Evolutionary conservation across 805 yeast species (phyloP).

Genomic region (Cyberlindnera veronae): DNA sequence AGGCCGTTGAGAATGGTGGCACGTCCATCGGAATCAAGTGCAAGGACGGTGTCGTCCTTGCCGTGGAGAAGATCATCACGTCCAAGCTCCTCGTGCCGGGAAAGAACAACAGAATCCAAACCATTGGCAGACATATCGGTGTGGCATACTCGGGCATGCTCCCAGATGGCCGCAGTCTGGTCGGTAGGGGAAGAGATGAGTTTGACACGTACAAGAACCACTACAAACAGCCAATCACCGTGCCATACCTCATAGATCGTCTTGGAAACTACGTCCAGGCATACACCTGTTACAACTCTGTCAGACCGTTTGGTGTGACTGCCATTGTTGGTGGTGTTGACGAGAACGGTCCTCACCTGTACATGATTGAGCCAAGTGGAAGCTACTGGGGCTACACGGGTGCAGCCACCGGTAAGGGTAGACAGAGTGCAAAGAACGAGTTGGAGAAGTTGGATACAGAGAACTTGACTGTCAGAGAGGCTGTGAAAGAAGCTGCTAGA

Average conservation of each 20-base stretch:
- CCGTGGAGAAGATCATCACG: constrained; percentile 88
- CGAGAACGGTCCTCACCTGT: constrained; percentile 84
- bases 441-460: constrained; percentile 80
- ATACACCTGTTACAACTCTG: constrained; percentile 92
- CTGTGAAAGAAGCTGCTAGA: constrained; percentile 90
- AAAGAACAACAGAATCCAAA: constrained; percentile 85
- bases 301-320: constrained; percentile 94
- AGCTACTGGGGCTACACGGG: constrained; percentile 96
- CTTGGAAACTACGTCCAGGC: constrained; percentile 92
- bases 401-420: constrained; percentile 97
- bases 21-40: constrained; percentile 92
- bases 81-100: constrained; percentile 88
- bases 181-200: constrained; percentile 89
- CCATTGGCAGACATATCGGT: constrained; percentile 91
- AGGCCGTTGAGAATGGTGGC: constrained; percentile 97
- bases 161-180: constrained; percentile 96
- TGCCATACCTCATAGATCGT: constrained; percentile 81
- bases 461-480: constrained; percentile 69
- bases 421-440: constrained; percentile 97
- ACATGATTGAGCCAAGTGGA: constrained; percentile 98
- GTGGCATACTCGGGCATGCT: constrained; percentile 91
- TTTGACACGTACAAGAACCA: constrained; percentile 71
- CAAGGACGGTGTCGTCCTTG: constrained; percentile 92
- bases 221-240: constrained; percentile 73
- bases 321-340: constrained; percentile 94